Evolutionary conservation across 108 stramenopile genomes (phyloP).

Genomic region (Epipyxis sp.): DNA sequence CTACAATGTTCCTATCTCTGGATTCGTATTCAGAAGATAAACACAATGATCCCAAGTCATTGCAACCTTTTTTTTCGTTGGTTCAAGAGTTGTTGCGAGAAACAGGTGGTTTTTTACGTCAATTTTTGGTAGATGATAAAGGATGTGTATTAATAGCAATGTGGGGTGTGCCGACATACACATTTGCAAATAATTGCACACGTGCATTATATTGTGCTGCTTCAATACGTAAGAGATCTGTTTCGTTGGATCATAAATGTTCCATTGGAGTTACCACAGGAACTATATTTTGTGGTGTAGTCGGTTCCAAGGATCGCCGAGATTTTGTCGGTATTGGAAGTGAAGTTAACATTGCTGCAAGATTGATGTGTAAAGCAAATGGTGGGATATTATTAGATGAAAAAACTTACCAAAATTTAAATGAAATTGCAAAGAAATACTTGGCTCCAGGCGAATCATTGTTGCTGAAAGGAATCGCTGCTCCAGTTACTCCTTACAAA

Average conservation of each 20-base stretch:
- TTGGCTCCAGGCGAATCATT: not conserved
- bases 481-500: not conserved
- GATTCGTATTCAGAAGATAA: constrained; percentile 28
- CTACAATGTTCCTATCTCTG: constrained; percentile 22
- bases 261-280: constrained; percentile 60
- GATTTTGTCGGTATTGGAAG: constrained; percentile 64
- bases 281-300: constrained; percentile 60
- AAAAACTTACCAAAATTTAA: not conserved
- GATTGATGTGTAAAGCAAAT: constrained; percentile 55
- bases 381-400: not conserved
- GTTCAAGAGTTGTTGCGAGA: constrained; percentile 53
- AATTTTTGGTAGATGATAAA: constrained; percentile 69
- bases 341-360: constrained; percentile 62
- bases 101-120: constrained; percentile 31
- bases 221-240: not conserved
- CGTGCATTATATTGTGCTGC: constrained; percentile 25
- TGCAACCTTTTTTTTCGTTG: constrained; percentile 16
- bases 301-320: constrained; percentile 49
- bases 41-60: not conserved
- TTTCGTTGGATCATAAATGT: constrained; percentile 45
- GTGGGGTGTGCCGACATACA: constrained; percentile 57
- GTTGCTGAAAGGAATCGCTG: not conserved
- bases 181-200: constrained; percentile 57
- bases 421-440: not conserved
- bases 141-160: constrained; percentile 60